Percentiles rank a stretch among this genome's conserved stretches.
Conservation (phyloP, 164 flowering plant genomes). For the Chloranthus sessilifolius region DNA sequence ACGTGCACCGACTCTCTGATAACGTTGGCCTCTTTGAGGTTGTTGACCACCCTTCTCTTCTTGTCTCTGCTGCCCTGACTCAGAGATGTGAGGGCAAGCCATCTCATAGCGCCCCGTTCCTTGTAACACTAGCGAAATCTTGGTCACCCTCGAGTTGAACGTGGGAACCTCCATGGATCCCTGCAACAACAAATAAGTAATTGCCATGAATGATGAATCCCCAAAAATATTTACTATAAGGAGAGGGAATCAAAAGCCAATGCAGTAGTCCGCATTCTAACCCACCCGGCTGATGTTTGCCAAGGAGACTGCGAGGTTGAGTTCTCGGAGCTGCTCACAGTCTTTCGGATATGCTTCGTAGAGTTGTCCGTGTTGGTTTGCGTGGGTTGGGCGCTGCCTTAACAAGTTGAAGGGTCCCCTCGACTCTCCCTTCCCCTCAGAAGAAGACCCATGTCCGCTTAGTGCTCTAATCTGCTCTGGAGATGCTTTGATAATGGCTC, state of each 20-base stretch:
- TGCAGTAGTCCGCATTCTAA: no score
- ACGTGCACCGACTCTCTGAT: slow-evolving; percentile 17
- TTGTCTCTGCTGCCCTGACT: slow-evolving; percentile 7
- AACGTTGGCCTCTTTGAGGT: background rate
- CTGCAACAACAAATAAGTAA: slow-evolving; percentile 13
- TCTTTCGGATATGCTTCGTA: slow-evolving; percentile 23
- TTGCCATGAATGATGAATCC: no score
- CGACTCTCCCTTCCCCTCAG: slow-evolving; percentile 1
- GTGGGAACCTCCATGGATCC: slow-evolving; percentile 37
- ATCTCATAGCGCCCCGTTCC: slow-evolving; percentile 44
- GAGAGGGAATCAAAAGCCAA: background rate
- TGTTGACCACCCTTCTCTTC: background rate
- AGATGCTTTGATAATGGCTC: slow-evolving; percentile 28
- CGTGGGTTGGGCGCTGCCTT: slow-evolving; percentile 16
- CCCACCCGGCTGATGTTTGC: slow-evolving; percentile 38
- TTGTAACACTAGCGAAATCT: slow-evolving; percentile 21
- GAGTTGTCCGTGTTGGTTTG: slow-evolving; percentile 33
- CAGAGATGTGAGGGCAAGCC: slow-evolving; percentile 43
- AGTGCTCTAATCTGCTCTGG: slow-evolving; percentile 34
- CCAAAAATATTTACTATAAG: background rate
- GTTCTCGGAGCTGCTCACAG: slow-evolving; percentile 23
- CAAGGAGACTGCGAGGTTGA: slow-evolving; percentile 24
- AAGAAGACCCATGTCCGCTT: slow-evolving; percentile 22
- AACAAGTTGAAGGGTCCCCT: slow-evolving; percentile 30
- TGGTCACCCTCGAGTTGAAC: slow-evolving; percentile 34